Evolutionary conservation across 371 early-diverging fungal genomes (phyloP).

Genomic region (Blakeslea trispora): DNA sequence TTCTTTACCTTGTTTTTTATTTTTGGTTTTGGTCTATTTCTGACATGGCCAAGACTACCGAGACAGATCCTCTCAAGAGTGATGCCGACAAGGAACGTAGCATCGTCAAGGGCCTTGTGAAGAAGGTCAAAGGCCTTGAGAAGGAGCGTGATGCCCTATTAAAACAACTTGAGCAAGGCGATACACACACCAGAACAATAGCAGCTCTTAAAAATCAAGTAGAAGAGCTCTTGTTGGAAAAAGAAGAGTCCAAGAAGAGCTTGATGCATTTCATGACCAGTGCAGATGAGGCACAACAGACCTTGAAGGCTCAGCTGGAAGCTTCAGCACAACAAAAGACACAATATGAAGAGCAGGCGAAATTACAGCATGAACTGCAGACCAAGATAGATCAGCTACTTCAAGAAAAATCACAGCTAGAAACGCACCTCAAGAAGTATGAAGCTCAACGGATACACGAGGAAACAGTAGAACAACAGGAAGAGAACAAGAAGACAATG

Average conservation of each 20-base stretch:
- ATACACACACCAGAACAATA: conserved; percentile 16
- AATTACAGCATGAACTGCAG: conserved; percentile 2
- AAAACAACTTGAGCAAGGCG: conserved; percentile 18
- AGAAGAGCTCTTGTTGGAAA: conserved; percentile 46
- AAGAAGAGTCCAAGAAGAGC: conserved; percentile 47
- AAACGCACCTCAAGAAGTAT: conserved; percentile 1
- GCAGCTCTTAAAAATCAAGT: conserved; percentile 42
- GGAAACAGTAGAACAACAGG: conserved; percentile 4
- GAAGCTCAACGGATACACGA: conserved; percentile 4
- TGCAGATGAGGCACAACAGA: conserved; percentile 36
- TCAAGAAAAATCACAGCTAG: conserved; percentile 4
- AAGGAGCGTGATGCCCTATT: conserved; percentile 35
- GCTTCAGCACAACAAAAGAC: conserved; percentile 20
- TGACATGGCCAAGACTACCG: conserved; percentile 7
- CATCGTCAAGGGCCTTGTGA: conserved; percentile 45
- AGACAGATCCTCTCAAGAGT: background rate
- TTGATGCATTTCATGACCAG: conserved; percentile 41
- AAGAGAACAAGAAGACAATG: background rate
- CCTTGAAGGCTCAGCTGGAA: conserved; percentile 33
- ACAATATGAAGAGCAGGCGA: conserved; percentile 2
- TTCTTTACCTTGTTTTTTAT: conserved; percentile 12
- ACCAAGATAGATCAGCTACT: background rate
- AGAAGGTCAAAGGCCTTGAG: conserved; percentile 37
- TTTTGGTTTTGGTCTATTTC: conserved; percentile 14
- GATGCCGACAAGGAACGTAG: conserved; percentile 33